Conservation (phyloP, 306 rosid species). For the Oxytropis ochrocephala region DNA sequence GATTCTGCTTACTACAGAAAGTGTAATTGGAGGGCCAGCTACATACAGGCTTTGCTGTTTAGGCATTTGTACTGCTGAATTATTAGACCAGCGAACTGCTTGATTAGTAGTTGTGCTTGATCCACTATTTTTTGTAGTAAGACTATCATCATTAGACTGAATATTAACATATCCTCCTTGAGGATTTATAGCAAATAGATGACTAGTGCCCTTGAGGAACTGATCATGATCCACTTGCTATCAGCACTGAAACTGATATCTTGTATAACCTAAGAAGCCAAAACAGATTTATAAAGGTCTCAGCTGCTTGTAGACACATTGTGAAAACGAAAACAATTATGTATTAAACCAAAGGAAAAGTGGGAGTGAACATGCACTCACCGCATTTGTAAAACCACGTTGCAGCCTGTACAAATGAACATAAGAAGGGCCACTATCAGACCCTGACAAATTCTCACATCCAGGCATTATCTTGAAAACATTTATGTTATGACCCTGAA, state of each 20-base stretch:
- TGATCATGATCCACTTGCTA: conserved; percentile 98
- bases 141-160: conserved; percentile 44
- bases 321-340: neutral
- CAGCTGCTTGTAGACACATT: neutral
- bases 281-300: conserved; percentile 3
- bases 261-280: conserved; percentile 71
- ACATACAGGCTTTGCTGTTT: conserved; percentile 42
- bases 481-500: conserved; percentile 91
- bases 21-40: conserved; percentile 63
- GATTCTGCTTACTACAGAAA: conserved; percentile 76
- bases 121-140: conserved; percentile 35
- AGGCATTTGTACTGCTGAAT: conserved; percentile 40
- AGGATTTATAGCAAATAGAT: conserved; percentile 90
- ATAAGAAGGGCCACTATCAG: conserved; percentile 45
- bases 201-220: conserved; percentile 97
- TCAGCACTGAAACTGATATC: conserved; percentile 90
- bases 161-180: conserved; percentile 65
- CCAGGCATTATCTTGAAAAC: conserved; percentile 78
- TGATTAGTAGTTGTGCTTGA: conserved; percentile 32
- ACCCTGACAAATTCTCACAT: conserved; percentile 32
- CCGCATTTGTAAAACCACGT: conserved; percentile 94
- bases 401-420: conserved; percentile 84
- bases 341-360: neutral
- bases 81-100: conserved; percentile 33
- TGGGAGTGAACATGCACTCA: conserved; percentile 28